Percentiles rank a stretch among this genome's conserved stretches.
phyloP scores from a whole-genome alignment of 164 flowering plant species.

The Pachysandra terminalis region DNA sequence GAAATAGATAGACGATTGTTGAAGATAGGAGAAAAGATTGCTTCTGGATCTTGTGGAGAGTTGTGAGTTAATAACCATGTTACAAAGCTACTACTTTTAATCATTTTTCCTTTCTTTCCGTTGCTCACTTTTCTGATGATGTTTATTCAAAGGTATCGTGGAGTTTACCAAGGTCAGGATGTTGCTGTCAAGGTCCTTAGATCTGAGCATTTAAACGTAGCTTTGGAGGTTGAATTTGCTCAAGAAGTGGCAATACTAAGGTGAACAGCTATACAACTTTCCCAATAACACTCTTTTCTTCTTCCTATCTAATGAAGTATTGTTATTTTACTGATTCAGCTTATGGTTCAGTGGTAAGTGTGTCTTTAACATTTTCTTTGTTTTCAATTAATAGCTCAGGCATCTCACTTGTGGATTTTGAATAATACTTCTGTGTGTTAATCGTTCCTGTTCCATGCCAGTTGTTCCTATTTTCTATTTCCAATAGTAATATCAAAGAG shows the following conservation, averaged over 20 bases:
- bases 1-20: conserved; percentile 73
- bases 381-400: too few relatives aligned
- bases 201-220: conserved; percentile 66
- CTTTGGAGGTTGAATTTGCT: conserved; percentile 69
- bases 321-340: too few relatives aligned
- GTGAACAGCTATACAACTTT: conserved; percentile 27
- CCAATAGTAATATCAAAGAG: too few relatives aligned
- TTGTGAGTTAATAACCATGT: conserved; percentile 39
- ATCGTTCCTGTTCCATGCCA: too few relatives aligned
- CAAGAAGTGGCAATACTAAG: conserved; percentile 86
- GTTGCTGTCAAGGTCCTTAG: conserved; percentile 85
- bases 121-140: conserved; percentile 13
- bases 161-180: conserved; percentile 73
- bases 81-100: background rate
- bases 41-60: conserved; percentile 93
- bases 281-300: background rate
- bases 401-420: too few relatives aligned
- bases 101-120: background rate
- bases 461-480: too few relatives aligned
- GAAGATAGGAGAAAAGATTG: conserved; percentile 76
- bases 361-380: too few relatives aligned
- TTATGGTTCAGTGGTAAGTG: too few relatives aligned
- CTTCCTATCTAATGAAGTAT: too few relatives aligned
- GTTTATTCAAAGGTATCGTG: conserved; percentile 52
- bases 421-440: too few relatives aligned